phyloP scores from a whole-genome alignment of 2,329 filamentous ascomycete species.

The Phyllosticta paracitricarpa region DNA sequence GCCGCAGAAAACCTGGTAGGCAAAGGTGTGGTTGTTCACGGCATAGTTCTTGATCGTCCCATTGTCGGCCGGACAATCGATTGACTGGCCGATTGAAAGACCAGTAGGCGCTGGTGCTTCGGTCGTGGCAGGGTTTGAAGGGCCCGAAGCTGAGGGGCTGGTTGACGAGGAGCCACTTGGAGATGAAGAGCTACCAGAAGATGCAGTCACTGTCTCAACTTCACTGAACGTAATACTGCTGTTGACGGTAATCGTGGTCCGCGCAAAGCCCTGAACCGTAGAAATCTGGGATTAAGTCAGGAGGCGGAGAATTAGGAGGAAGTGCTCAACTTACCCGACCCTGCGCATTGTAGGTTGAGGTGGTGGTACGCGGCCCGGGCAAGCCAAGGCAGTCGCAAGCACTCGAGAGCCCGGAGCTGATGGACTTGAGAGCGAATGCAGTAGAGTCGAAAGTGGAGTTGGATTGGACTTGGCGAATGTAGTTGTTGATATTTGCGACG shows the following conservation, averaged over 20 bases:
- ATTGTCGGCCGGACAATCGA: slow-evolving; percentile 5
- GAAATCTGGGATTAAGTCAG: slow-evolving; percentile 5
- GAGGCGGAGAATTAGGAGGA: background rate
- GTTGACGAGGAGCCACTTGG: background rate
- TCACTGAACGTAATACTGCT: slow-evolving; percentile 14
- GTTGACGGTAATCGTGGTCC: slow-evolving; percentile 9
- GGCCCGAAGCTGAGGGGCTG: background rate
- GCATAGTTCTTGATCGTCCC: slow-evolving; percentile 1
- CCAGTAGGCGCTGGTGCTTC: background rate
- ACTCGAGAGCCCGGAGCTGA: slow-evolving; percentile 17
- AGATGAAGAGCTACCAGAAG: background rate
- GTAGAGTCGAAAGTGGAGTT: slow-evolving; percentile 10
- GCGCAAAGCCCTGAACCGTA: slow-evolving; percentile 7
- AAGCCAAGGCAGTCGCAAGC: slow-evolving; percentile 24
- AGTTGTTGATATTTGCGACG: slow-evolving; percentile 15
- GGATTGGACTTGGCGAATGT: slow-evolving; percentile 12
- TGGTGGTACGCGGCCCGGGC: slow-evolving; percentile 21
- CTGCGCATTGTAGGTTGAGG: slow-evolving; percentile 17
- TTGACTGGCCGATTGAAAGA: background rate
- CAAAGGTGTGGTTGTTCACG: slow-evolving; percentile 1
- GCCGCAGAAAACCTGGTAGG: slow-evolving; percentile 4
- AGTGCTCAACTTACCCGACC: slow-evolving; percentile 15
- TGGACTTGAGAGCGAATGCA: slow-evolving; percentile 14
- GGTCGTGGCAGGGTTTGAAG: background rate
- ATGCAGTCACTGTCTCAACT: slow-evolving; percentile 14